These are phyloP conservation scores for Pyrus pyrifolia DNA, from an alignment of 306 rosid genomes.

Conservation along the genomic window DNA sequence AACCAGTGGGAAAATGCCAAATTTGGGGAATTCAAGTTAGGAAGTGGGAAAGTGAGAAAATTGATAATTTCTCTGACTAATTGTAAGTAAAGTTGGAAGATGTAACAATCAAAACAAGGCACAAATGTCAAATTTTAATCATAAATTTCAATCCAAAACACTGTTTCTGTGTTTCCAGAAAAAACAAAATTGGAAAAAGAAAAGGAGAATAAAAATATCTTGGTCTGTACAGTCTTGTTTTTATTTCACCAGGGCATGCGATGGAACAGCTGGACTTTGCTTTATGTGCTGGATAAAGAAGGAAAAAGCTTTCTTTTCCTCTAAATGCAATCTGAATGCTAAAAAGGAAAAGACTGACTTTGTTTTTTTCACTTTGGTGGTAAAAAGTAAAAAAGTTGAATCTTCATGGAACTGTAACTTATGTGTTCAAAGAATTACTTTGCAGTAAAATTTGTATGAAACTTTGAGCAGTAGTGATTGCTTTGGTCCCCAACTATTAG, in stretches of 20 bases:
- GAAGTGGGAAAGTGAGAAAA: neutral
- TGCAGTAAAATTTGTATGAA: neutral
- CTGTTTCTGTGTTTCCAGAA: neutral
- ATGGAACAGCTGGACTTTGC: constrained; percentile 44
- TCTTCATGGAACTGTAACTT: constrained; percentile 26
- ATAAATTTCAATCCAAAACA: neutral
- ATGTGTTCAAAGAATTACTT: constrained; percentile 13
- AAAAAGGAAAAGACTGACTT: constrained; percentile 25
- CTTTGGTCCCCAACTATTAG: neutral
- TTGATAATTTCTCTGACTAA: neutral
- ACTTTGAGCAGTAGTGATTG: neutral
- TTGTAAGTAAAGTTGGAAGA: neutral
- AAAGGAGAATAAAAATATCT: constrained; percentile 1
- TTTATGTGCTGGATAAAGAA: constrained; percentile 55
- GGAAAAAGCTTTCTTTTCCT: constrained; percentile 22
- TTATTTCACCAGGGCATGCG: constrained; percentile 16
- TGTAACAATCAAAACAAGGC: neutral
- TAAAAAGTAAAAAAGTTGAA: constrained; percentile 1
- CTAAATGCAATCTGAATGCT: constrained; percentile 29
- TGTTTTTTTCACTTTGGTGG: constrained; percentile 10
- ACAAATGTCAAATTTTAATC: neutral
- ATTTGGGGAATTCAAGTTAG: constrained; percentile 2
- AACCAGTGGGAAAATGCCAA: neutral
- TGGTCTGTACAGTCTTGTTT: neutral
- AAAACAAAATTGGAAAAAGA: neutral